These are phyloP conservation scores for Trichopus zeylanicus DNA, from an alignment of 116 monocot species.

Conservation along the genomic window DNA sequence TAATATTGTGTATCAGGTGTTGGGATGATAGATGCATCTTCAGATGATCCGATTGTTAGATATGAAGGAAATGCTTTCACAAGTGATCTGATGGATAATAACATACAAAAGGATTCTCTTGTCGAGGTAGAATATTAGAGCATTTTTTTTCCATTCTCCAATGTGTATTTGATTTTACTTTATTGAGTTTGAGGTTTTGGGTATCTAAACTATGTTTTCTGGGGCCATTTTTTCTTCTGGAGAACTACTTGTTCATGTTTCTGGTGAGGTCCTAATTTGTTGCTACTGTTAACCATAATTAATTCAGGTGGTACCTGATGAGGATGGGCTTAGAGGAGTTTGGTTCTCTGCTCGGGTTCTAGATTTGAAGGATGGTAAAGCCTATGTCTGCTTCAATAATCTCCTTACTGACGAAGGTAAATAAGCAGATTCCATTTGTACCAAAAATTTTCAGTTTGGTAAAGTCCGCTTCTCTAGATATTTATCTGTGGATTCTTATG, in stretches of 20 bases:
- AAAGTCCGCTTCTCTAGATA: no score
- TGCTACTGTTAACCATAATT: background rate
- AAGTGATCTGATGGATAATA: constrained; percentile 23
- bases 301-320: constrained; percentile 53
- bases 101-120: constrained; percentile 56
- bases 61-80: constrained; percentile 13
- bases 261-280: background rate
- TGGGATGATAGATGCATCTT: constrained; percentile 15
- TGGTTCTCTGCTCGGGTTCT: constrained; percentile 87
- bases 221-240: background rate
- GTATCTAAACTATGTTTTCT: background rate
- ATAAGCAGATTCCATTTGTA: no score
- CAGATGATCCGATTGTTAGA: constrained; percentile 9
- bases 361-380: constrained; percentile 60
- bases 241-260: background rate
- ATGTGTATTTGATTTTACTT: no score
- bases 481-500: no score
- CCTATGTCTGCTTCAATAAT: constrained; percentile 53
- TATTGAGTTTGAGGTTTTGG: background rate
- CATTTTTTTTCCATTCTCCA: no score
- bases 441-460: no score
- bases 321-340: constrained; percentile 52
- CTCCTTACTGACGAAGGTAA: constrained; percentile 58
- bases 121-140: constrained; percentile 91
- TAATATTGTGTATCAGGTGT: constrained; percentile 15